Conservation (phyloP, 805 yeast genomes). For the Candida tallmaniae region DNA sequence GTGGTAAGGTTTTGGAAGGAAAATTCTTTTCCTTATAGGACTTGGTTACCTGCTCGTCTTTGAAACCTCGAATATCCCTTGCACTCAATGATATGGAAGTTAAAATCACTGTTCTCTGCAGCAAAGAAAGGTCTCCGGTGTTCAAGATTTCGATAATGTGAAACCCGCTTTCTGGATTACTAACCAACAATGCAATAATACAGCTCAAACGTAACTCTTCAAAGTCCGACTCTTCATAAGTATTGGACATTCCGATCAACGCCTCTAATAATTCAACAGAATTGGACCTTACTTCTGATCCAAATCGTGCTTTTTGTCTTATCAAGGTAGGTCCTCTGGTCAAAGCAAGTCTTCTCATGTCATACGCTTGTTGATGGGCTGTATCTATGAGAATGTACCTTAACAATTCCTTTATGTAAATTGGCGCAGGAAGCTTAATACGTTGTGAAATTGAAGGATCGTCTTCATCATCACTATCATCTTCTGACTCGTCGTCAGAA, state of each 20-base stretch:
- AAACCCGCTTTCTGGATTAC: constrained; percentile 41
- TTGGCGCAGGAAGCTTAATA: constrained; percentile 42
- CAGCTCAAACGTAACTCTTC: constrained; percentile 62
- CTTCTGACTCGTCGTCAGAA: constrained; percentile 14
- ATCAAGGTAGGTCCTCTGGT: constrained; percentile 53
- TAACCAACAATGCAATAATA: constrained; percentile 58
- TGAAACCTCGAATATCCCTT: constrained; percentile 62
- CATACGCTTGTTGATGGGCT: constrained; percentile 43
- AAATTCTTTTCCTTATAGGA: constrained; percentile 27
- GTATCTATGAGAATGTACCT: constrained; percentile 47
- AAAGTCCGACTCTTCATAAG: constrained; percentile 53
- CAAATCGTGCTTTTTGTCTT: constrained; percentile 55
- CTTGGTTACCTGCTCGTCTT: constrained; percentile 43
- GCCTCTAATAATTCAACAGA: constrained; percentile 47
- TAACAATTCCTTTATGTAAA: constrained; percentile 71
- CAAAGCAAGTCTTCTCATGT: constrained; percentile 48
- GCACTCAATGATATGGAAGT: constrained; percentile 69
- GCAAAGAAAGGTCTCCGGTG: constrained; percentile 76
- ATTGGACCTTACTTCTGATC: constrained; percentile 42
- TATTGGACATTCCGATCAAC: constrained; percentile 53
- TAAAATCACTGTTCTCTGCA: constrained; percentile 66
- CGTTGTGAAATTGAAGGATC: constrained; percentile 40
- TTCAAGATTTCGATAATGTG: constrained; percentile 47
- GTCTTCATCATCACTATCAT: constrained; percentile 46
- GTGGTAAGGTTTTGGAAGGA: constrained; percentile 44